These are phyloP conservation scores for Brassica rapa DNA, from an alignment of 345 rosid species.

Conservation along the genomic window DNA sequence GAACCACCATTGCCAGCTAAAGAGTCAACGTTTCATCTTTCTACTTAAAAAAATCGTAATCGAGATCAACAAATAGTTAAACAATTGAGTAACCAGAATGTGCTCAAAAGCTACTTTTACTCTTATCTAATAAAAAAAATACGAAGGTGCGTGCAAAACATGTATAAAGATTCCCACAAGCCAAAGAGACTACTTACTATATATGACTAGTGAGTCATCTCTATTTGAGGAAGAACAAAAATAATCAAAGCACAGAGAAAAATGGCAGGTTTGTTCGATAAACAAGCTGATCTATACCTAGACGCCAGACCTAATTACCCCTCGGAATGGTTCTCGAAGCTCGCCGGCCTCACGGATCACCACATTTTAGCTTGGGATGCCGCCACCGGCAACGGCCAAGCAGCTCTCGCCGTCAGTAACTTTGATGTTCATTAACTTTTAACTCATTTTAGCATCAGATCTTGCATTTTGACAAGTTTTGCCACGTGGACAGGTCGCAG, in stretches of 20 bases:
- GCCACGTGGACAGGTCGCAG: slow-evolving; percentile 30
- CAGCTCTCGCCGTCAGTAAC: slow-evolving; percentile 54
- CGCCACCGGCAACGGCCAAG: slow-evolving; percentile 79
- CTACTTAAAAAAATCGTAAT: slow-evolving; percentile 14
- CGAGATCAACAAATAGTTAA: not conserved
- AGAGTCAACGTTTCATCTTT: slow-evolving; percentile 1
- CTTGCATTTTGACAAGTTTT: not conserved
- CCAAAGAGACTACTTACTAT: slow-evolving; percentile 12
- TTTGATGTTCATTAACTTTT: slow-evolving; percentile 4
- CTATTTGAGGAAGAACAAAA: not conserved
- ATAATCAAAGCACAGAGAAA: not conserved
- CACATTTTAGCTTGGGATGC: slow-evolving; percentile 68
- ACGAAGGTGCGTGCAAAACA: not conserved
- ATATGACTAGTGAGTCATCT: not conserved
- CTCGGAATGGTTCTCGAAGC: slow-evolving; percentile 57
- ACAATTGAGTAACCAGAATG: not conserved
- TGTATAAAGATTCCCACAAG: slow-evolving; percentile 11
- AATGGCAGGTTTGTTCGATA: slow-evolving; percentile 68
- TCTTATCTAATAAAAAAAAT: not conserved
- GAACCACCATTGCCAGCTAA: slow-evolving; percentile 9
- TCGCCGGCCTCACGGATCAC: slow-evolving; percentile 48
- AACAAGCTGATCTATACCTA: slow-evolving; percentile 59
- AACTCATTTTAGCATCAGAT: slow-evolving; percentile 9
- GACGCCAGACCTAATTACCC: slow-evolving; percentile 69
- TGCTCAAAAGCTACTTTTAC: not conserved